phyloP scores from a whole-genome alignment of 352 stramenopile genomes.

The Phytopythium chamaehyphon region DNA sequence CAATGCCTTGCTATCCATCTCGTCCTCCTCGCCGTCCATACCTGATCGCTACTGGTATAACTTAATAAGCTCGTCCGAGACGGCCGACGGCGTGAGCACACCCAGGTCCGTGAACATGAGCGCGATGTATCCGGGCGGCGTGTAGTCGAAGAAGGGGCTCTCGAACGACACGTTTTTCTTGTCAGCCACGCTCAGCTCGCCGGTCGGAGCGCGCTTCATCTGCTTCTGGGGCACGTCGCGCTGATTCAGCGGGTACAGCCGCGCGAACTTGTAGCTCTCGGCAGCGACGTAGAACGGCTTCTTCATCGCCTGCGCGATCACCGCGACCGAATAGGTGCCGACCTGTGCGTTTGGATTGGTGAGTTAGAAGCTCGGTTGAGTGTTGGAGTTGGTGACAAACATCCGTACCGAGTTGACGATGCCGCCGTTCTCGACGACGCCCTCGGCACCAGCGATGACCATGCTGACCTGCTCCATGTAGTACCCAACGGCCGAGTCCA shows the following conservation, averaged over 20 bases:
- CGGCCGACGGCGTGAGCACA: conserved; percentile 95
- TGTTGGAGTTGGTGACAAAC: background rate
- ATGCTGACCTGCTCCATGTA: conserved; percentile 96
- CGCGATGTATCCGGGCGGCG: conserved; percentile 96
- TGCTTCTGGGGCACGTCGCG: conserved; percentile 88
- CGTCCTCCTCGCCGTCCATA: background rate
- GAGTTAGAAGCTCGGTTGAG: background rate
- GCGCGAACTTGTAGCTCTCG: conserved; percentile 98
- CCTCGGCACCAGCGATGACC: conserved; percentile 94
- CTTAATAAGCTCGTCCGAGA: conserved; percentile 98
- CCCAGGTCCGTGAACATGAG: conserved; percentile 98
- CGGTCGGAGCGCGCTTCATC: conserved; percentile 36
- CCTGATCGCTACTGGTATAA: conserved; percentile 90
- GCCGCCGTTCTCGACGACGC: conserved; percentile 96
- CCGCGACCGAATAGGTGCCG: conserved; percentile 93
- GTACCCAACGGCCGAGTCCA: conserved; percentile 95
- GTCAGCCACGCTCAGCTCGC: conserved; percentile 15
- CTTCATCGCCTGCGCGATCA: conserved; percentile 93
- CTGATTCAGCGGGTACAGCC: conserved; percentile 97
- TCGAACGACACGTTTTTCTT: conserved; percentile 72
- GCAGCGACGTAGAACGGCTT: conserved; percentile 98
- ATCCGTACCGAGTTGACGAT: conserved; percentile 93
- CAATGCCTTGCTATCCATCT: no score
- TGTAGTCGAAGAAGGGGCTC: conserved; percentile 96
- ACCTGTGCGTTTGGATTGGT: conserved; percentile 37